A percentile compares a stretch with the other conserved stretches of the same genome.
These are phyloP conservation scores for Entomortierella chlamydospora DNA, from an alignment of 192 early-diverging fungal species.

Conservation along the genomic window DNA sequence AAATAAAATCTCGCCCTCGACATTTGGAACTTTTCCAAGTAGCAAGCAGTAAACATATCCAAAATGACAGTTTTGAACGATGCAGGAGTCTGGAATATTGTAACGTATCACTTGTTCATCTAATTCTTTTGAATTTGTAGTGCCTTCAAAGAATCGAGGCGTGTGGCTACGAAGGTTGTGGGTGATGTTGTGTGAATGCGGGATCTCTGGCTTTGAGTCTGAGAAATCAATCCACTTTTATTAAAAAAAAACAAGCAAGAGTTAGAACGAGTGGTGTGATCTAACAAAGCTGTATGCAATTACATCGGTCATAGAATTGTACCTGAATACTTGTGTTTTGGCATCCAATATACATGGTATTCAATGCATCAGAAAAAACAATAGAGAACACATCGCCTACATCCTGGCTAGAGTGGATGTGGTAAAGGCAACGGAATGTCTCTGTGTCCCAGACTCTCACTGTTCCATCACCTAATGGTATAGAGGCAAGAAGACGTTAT, in stretches of 20 bases:
- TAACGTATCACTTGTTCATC: slow-evolving; percentile 63
- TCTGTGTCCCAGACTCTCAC: slow-evolving; percentile 77
- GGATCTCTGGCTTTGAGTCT: slow-evolving; percentile 18
- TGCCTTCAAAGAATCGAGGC: slow-evolving; percentile 29
- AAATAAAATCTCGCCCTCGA: slow-evolving; percentile 65
- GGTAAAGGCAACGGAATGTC: slow-evolving; percentile 68
- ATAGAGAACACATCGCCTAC: slow-evolving; percentile 78
- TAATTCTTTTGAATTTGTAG: slow-evolving; percentile 14
- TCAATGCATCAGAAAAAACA: slow-evolving; percentile 65
- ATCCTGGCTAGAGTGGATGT: slow-evolving; percentile 75
- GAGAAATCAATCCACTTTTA: slow-evolving; percentile 50
- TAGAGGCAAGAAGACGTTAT: slow-evolving; percentile 12
- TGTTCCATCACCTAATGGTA: slow-evolving; percentile 71
- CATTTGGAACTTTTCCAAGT: slow-evolving; percentile 62
- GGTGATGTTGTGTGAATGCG: slow-evolving; percentile 44
- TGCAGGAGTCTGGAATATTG: slow-evolving; percentile 67
- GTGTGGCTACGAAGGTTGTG: slow-evolving; percentile 29
- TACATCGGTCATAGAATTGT: slow-evolving; percentile 1
- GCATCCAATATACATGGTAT: slow-evolving; percentile 75
- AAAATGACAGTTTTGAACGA: slow-evolving; percentile 73
- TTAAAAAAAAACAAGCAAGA: background rate
- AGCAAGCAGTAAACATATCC: slow-evolving; percentile 78
- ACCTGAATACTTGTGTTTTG: slow-evolving; percentile 85
- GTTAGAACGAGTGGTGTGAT: background rate
- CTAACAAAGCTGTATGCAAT: slow-evolving; percentile 50